Evolutionary conservation across 768 basidiomycete genomes (phyloP).

Genomic region (Boletus rex-veris): DNA sequence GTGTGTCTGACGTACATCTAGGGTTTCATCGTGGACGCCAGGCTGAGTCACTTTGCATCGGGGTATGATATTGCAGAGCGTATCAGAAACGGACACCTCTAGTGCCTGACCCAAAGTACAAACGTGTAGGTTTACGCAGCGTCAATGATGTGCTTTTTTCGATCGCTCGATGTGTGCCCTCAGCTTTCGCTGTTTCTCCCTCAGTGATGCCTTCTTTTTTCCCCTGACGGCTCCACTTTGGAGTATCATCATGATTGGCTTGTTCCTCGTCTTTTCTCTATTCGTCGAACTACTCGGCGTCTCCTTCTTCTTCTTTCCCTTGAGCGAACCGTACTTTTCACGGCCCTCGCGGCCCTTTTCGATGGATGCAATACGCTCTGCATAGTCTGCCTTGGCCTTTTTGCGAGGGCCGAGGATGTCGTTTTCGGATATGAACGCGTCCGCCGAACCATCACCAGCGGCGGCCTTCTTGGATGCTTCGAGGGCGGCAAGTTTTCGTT

Average conservation of each 20-base stretch:
- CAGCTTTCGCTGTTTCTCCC: constrained; percentile 78
- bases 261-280: constrained; percentile 87
- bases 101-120: not conserved
- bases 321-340: constrained; percentile 86
- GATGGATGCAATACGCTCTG: constrained; percentile 88
- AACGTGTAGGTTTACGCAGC: not conserved
- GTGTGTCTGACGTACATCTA: constrained; percentile 19
- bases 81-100: constrained; percentile 29
- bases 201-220: constrained; percentile 79
- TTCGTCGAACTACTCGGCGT: constrained; percentile 85
- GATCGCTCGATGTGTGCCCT: constrained; percentile 70
- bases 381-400: constrained; percentile 90
- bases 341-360: constrained; percentile 92
- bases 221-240: constrained; percentile 70
- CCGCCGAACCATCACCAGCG: constrained; percentile 41
- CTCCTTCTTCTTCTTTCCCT: constrained; percentile 89
- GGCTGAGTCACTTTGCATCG: constrained; percentile 68
- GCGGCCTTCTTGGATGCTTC: constrained; percentile 65
- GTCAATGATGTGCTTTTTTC: constrained; percentile 46
- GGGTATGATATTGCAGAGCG: constrained; percentile 60
- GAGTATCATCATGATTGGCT: constrained; percentile 94
- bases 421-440: constrained; percentile 73
- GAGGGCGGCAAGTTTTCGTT: constrained; percentile 83
- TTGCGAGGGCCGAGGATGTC: constrained; percentile 94
- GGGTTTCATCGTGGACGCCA: constrained; percentile 72